Percentiles rank a stretch among this genome's conserved stretches.
Conservation (phyloP, 2,329 filamentous ascomycete genomes). For the Trichophyton benhamiae region DNA sequence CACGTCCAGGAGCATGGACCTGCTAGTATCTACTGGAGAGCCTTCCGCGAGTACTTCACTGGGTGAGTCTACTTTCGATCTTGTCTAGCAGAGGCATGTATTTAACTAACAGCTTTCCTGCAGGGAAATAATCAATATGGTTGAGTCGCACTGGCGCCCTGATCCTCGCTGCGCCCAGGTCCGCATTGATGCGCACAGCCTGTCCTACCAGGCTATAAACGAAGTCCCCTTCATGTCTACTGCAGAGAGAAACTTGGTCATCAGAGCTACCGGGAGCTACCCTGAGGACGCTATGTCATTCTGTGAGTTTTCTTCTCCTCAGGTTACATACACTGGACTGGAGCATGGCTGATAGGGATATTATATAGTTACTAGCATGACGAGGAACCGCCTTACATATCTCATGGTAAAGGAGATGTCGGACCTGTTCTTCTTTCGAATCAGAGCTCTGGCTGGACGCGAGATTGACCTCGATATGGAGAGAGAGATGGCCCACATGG, state of each 20-base stretch:
- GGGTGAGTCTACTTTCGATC: constrained; percentile 14
- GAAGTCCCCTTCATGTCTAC: constrained; percentile 13
- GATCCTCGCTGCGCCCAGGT: constrained; percentile 14
- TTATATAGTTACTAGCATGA: constrained; percentile 17
- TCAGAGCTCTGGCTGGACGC: background rate
- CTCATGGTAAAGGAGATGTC: constrained; percentile 16
- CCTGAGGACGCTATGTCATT: constrained; percentile 17
- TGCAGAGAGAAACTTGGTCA: constrained; percentile 15
- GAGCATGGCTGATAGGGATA: background rate
- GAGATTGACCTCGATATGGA: background rate
- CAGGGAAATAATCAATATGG: constrained; percentile 8
- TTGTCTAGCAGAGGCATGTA: background rate
- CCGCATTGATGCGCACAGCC: constrained; percentile 13
- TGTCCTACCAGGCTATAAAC: constrained; percentile 18
- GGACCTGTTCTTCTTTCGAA: background rate
- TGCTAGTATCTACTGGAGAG: constrained; percentile 16
- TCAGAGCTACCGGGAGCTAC: constrained; percentile 13
- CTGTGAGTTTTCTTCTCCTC: constrained; percentile 16
- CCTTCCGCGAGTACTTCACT: constrained; percentile 20
- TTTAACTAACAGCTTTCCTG: background rate
- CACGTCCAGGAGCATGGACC: constrained; percentile 17
- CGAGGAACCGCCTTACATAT: constrained; percentile 15
- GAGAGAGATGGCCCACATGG: background rate
- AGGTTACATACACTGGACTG: background rate
- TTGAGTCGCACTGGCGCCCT: constrained; percentile 16